Evolutionary conservation across 1,284 basidiomycete genomes (phyloP), one percentile per base, ranked within the genome.

Genomic region (Apiotrichum veenhuisii): DNA sequence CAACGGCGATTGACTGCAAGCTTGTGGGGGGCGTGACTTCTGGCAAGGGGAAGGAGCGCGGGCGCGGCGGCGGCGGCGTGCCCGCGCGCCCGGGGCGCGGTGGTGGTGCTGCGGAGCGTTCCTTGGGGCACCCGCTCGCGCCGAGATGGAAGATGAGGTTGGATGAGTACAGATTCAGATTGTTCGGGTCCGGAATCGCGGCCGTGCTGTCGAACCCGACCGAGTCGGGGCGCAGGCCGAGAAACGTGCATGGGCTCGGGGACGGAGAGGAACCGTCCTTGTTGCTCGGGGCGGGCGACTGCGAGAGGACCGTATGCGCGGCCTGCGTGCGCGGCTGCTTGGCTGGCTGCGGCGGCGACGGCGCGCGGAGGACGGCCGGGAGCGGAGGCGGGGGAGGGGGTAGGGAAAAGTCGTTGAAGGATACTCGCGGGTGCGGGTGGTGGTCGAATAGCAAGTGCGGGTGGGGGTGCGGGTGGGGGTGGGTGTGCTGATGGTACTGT

Each of bases 121-220:
- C 72, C 61, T 75, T 75, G 7, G 73, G 56, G 3, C 59, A 53
- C 5, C 73, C 73, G 2, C 63, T 66, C 9, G 72, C 67, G 8
- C 73, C 73, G 11, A 74, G 56, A 33, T 69, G 70, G 52, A 75
- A 75, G 12, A 74, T 64, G 9, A 75, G 60, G 11, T 64, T 66
- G 7, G 65, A 66, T 2, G 68, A 63, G 53, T 72, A 72, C 2
- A 65, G 50, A 22, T 42, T 59, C 27, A 63, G 50, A 22, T 63
- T 50, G 42, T 58, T 59, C 9, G 57, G 52, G 17, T 67, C 64
- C 17, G 60, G 60, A 3, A 62, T 27, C 2, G 54, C 9, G 2
- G 44, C 23, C 3, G 47, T 7, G 5, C 41, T 14, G 14, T 41
- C 45, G 15, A 56, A 30, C 30, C 56, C 48, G 30, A 57, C 36